These are phyloP conservation scores for Cryphonectria radicalis DNA, from an alignment of 2,329 filamentous ascomycete species.

Conservation along the genomic window DNA sequence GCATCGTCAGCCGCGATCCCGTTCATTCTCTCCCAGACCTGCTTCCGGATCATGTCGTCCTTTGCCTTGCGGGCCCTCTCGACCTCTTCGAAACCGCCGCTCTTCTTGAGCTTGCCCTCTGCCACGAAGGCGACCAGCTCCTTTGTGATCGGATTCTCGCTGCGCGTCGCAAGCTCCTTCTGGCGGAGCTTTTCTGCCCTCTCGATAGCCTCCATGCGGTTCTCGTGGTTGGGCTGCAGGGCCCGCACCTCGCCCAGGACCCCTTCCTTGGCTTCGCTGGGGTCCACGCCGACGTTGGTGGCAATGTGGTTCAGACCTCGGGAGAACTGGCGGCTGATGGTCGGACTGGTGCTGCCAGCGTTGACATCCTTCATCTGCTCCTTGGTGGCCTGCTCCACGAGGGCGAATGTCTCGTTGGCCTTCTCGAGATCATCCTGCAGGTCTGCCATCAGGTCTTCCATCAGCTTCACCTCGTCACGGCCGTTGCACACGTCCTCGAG, in stretches of 20 bases:
- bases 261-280: constrained; percentile 82
- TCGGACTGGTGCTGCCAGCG: constrained; percentile 54
- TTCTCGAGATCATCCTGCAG: constrained; percentile 94
- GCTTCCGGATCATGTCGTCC: constrained; percentile 82
- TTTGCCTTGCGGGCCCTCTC: constrained; percentile 83
- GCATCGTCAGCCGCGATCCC: constrained; percentile 53
- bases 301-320: constrained; percentile 59
- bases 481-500: constrained; percentile 95
- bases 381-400: constrained; percentile 98
- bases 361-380: constrained; percentile 85
- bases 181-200: constrained; percentile 91
- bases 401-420: constrained; percentile 86
- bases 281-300: constrained; percentile 60
- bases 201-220: constrained; percentile 91
- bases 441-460: constrained; percentile 93
- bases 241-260: constrained; percentile 92
- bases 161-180: constrained; percentile 80
- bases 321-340: constrained; percentile 52
- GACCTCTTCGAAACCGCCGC: constrained; percentile 90
- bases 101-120: constrained; percentile 93
- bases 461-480: constrained; percentile 90
- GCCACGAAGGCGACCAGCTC: constrained; percentile 86
- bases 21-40: constrained; percentile 73
- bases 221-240: constrained; percentile 91
- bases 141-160: constrained; percentile 77